Conservation (phyloP, 129 eudicot genomes). For the Centella asiatica region DNA sequence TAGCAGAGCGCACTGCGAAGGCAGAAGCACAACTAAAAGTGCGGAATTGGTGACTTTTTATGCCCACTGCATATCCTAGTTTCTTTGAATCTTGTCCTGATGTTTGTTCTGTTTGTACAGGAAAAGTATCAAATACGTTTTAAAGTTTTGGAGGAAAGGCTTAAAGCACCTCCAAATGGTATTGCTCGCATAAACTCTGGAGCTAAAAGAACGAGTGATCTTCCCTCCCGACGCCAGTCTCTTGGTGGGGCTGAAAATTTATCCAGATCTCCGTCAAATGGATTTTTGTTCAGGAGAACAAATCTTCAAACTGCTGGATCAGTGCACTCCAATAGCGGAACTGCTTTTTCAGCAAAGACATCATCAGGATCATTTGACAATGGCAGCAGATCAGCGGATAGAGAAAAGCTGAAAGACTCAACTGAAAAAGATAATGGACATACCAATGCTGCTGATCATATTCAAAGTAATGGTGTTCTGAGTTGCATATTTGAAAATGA, state of each 20-base stretch:
- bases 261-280: constrained; percentile 54
- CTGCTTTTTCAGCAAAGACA: constrained; percentile 18
- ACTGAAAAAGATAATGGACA: constrained; percentile 19
- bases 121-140: constrained; percentile 87
- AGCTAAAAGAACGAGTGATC: constrained; percentile 42
- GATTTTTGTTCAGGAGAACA: constrained; percentile 38
- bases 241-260: constrained; percentile 65
- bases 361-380: constrained; percentile 42
- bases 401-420: constrained; percentile 19
- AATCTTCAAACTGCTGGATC: constrained; percentile 24
- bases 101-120: constrained; percentile 26
- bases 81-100: constrained; percentile 12
- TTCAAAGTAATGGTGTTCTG: constrained; percentile 24
- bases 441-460: constrained; percentile 16
- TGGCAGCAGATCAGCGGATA: constrained; percentile 33
- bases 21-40: constrained; percentile 93
- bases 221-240: constrained; percentile 59
- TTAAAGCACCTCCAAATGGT: constrained; percentile 44
- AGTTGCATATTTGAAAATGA: constrained; percentile 16
- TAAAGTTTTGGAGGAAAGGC: constrained; percentile 86
- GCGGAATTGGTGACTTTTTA: constrained; percentile 15
- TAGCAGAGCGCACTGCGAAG: constrained; percentile 94
- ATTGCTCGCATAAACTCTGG: constrained; percentile 30
- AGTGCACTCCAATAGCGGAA: constrained; percentile 14
- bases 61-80: not conserved